Evolutionary conservation across 768 basidiomycete genomes (phyloP).

Genomic region (Mycena capillaripes): DNA sequence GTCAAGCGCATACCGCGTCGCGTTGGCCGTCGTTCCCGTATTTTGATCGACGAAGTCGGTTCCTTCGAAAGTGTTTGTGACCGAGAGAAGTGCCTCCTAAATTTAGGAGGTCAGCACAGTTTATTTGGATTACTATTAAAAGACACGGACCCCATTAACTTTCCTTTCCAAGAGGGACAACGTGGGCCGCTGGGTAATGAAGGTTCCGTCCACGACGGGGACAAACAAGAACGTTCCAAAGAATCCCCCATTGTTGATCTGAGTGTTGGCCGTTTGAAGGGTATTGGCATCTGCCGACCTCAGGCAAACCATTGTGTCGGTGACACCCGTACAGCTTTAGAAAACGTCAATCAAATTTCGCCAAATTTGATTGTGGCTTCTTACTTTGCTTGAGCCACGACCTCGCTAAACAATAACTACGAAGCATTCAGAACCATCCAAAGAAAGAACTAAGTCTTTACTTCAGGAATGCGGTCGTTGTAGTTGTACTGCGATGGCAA

Average conservation of each 20-base stretch:
- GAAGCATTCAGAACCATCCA: neutral
- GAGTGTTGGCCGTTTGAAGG: conserved; percentile 44
- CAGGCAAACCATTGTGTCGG: conserved; percentile 35
- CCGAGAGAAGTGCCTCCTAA: conserved; percentile 34
- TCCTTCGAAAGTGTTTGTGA: conserved; percentile 50
- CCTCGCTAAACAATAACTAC: conserved; percentile 38
- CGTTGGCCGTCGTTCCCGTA: conserved; percentile 26
- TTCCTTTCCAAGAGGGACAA: conserved; percentile 43
- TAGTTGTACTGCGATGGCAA: conserved; percentile 51
- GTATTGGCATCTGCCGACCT: conserved; percentile 36
- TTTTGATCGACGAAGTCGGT: conserved; percentile 41
- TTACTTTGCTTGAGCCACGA: conserved; percentile 38
- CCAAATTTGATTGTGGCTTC: neutral
- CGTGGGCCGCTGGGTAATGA: conserved; percentile 51
- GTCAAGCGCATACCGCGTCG: conserved; percentile 36
- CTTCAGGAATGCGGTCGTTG: conserved; percentile 37
- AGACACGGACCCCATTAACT: conserved; percentile 48
- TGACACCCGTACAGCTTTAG: conserved; percentile 38
- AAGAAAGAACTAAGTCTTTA: conserved; percentile 2
- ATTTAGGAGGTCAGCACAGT: neutral
- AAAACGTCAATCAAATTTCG: neutral
- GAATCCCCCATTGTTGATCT: conserved; percentile 43
- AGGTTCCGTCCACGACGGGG: conserved; percentile 52
- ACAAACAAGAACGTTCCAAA: conserved; percentile 40
- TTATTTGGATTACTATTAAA: neutral